Evolutionary conservation across 345 rosid species (phyloP).

Genomic region (Microcos paniculata): DNA sequence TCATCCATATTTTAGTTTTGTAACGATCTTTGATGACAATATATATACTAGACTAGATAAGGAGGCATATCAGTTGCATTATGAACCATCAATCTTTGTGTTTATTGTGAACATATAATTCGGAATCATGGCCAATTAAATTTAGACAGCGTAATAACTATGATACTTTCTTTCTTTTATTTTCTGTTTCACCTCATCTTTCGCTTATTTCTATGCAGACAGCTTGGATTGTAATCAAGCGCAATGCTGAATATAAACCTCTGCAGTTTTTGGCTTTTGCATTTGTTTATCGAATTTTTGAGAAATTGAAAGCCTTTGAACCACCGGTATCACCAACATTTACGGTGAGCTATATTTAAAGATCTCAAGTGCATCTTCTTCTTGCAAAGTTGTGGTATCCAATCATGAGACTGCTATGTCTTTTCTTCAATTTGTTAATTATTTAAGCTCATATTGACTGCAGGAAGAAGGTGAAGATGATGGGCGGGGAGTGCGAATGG

Average conservation of each 20-base stretch:
- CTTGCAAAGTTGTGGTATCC: neutral
- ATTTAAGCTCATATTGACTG: conserved; percentile 33
- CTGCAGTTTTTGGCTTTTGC: conserved; percentile 92
- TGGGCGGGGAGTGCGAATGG: conserved; percentile 70
- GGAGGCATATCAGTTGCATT: neutral
- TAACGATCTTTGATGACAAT: neutral
- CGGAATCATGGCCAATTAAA: neutral
- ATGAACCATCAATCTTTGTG: neutral
- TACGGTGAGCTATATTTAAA: conserved; percentile 46
- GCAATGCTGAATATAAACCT: conserved; percentile 82
- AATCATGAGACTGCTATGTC: neutral
- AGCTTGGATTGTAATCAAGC: conserved; percentile 78
- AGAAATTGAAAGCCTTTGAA: conserved; percentile 85
- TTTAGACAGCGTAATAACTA: neutral
- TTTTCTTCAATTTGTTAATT: conserved; percentile 17
- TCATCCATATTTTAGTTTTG: neutral
- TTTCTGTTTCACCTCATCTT: conserved; percentile 10
- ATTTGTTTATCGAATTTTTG: conserved; percentile 84
- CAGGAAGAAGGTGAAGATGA: conserved; percentile 95
- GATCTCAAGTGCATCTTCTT: neutral
- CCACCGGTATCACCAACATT: conserved; percentile 67
- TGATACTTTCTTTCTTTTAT: neutral
- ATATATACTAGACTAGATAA: neutral
- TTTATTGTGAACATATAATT: neutral
- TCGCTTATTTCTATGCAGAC: conserved; percentile 47